Base-by-base conservation (phyloP, 306 rosid genomes). In the Argentina anserina region DNA sequence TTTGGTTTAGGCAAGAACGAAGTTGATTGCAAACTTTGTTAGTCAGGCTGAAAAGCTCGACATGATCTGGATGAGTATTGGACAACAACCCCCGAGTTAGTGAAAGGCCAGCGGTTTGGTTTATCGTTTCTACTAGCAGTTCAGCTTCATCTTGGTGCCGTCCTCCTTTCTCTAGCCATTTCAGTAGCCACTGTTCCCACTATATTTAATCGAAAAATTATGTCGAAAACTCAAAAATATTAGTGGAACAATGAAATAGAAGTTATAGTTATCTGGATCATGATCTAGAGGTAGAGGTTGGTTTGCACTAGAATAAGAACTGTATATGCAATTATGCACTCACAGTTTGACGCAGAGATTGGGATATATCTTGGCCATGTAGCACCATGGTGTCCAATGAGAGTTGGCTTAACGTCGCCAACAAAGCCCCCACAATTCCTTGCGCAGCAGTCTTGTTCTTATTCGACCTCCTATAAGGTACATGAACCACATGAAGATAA, bases 171-270 rank as follows among this genome's bases (percentile, higher is more conserved):
- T 68, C 79, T 70, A 82, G 70, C 97, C 99, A 92, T 75, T 81
- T 86, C 49, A 84, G 62, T 43, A 95, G 78, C 97, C 97, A 95
- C 66, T 88, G 86, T 73, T 78, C 77, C 99, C 97, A 95, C 97
- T 95, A 53, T 18, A 62, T 56, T 50, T 23, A 33, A 11, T 8
- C 43, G 41, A 68, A 29, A 69, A 65, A 60, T 7, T 10, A 10
- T 56, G 1, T 13, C 17, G 34, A 40, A 72, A 3, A 26, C 5
- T 59, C 37, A 36, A 0, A 60, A 10, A 1, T 23, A 60, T 31
- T 60, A 60, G 23, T 59, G 3, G 17, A 9, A 9, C 26, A 20
- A 50, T 55, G 17, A 5, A 9, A 55, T 52, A 52, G 28, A 52
- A 0, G 59, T 52, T 9, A 52, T 52, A 52, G 21, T 52, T 23